phyloP scores from a whole-genome alignment of 2,329 filamentous ascomycete genomes.

The Aspergillus udagawae region DNA sequence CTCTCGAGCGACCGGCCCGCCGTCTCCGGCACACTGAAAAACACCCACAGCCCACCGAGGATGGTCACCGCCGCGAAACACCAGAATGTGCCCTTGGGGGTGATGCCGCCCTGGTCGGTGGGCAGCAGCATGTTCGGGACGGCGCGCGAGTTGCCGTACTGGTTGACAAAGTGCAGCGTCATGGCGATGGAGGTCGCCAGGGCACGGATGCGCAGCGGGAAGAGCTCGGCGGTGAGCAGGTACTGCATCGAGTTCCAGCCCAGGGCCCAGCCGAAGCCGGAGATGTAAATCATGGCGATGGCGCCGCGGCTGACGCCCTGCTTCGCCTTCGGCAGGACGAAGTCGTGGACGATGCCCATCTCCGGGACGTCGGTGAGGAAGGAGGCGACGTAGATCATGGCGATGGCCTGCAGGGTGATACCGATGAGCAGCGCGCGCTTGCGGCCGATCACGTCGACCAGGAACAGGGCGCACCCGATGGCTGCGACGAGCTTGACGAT shows the following conservation, averaged over 20 bases:
- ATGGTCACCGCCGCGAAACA: constrained; percentile 68
- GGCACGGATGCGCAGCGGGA: constrained; percentile 69
- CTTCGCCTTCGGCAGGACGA: constrained; percentile 46
- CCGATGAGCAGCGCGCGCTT: constrained; percentile 62
- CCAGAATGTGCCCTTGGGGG: constrained; percentile 67
- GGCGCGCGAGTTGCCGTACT: constrained; percentile 72
- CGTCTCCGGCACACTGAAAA: constrained; percentile 69
- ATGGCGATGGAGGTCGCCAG: constrained; percentile 68
- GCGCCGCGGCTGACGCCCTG: constrained; percentile 58
- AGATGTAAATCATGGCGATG: constrained; percentile 69
- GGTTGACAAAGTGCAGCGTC: constrained; percentile 74
- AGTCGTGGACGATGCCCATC: constrained; percentile 48
- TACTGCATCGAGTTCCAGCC: constrained; percentile 78
- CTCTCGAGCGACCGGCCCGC: constrained; percentile 53
- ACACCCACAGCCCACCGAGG: constrained; percentile 66
- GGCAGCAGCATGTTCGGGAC: constrained; percentile 69
- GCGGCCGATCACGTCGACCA: constrained; percentile 74
- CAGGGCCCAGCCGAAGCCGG: constrained; percentile 65
- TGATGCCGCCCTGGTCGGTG: constrained; percentile 37
- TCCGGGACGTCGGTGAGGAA: constrained; percentile 61
- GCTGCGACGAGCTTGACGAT: constrained; percentile 68
- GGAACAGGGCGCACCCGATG: constrained; percentile 68
- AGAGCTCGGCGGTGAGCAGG: constrained; percentile 72
- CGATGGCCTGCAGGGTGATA: constrained; percentile 56
- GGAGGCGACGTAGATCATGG: constrained; percentile 60